A percentile compares a stretch with the other conserved stretches of the same genome.
Conservation (phyloP, 1,284 basidiomycete genomes). For the Cutaneotrichosporon cutaneum region DNA sequence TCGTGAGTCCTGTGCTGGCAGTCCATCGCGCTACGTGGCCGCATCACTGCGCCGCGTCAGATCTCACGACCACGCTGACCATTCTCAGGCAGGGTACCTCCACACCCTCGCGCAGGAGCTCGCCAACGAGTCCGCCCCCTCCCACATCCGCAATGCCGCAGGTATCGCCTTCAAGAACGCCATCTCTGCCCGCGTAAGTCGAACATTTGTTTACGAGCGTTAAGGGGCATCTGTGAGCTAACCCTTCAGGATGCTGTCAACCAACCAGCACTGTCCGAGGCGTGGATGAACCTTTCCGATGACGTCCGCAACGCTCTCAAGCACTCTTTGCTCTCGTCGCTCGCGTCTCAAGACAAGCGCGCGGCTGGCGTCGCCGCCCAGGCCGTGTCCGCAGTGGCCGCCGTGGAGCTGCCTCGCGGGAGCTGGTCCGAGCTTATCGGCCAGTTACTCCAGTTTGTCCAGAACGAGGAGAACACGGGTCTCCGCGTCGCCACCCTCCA, state of each 20-base stretch:
- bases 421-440: constrained; percentile 91
- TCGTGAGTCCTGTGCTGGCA: constrained; percentile 58
- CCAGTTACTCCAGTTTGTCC: constrained; percentile 81
- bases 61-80: background rate
- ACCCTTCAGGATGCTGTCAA: constrained; percentile 67
- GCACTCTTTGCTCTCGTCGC: constrained; percentile 76
- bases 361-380: constrained; percentile 88
- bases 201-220: constrained; percentile 4
- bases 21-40: background rate
- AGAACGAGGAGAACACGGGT: constrained; percentile 71
- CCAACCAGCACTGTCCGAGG: constrained; percentile 69
- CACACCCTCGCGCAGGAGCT: constrained; percentile 79
- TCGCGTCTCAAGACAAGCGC: constrained; percentile 70
- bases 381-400: constrained; percentile 88
- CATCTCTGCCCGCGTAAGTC: constrained; percentile 78
- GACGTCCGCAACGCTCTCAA: constrained; percentile 80
- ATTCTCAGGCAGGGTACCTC: constrained; percentile 76
- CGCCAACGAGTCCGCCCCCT: constrained; percentile 66
- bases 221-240: constrained; percentile 4
- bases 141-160: constrained; percentile 86
- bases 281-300: constrained; percentile 76
- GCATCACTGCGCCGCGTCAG: background rate
- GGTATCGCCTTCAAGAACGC: constrained; percentile 97
- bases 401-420: constrained; percentile 82
- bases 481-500: constrained; percentile 87